phyloP scores from a whole-genome alignment of 495 filamentous ascomycete genomes.

The Staphylotrichum longicolle region DNA sequence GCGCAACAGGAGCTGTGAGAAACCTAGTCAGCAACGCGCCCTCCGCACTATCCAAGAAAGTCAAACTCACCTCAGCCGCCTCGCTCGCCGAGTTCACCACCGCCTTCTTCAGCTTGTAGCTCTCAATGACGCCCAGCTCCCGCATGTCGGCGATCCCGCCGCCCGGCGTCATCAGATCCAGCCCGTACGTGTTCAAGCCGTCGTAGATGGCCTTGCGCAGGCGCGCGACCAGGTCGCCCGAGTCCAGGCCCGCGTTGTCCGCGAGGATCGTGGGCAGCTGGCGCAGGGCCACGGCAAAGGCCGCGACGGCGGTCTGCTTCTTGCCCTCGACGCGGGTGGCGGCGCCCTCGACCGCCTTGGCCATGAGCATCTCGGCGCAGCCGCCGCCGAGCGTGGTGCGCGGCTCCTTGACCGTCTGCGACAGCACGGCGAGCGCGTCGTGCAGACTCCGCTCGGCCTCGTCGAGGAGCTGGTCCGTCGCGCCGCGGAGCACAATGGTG shows the following conservation, averaged over 20 bases:
- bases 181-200: constrained; percentile 84
- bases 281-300: constrained; percentile 82
- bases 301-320: constrained; percentile 88
- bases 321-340: constrained; percentile 94
- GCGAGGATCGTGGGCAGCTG: constrained; percentile 96
- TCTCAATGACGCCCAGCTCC: constrained; percentile 92
- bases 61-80: constrained; percentile 78
- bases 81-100: constrained; percentile 94
- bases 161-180: constrained; percentile 85
- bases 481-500: constrained; percentile 94
- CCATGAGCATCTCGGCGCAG: constrained; percentile 98
- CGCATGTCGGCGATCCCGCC: constrained; percentile 96
- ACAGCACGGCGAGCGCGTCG: constrained; percentile 94
- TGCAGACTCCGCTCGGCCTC: constrained; percentile 95
- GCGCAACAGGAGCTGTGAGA: constrained; percentile 34
- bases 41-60: neutral
- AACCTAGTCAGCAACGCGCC: constrained; percentile 17
- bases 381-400: constrained; percentile 92
- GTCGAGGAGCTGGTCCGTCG: constrained; percentile 93
- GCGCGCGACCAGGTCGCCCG: constrained; percentile 86
- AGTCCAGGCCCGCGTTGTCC: constrained; percentile 95
- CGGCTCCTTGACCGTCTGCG: constrained; percentile 93
- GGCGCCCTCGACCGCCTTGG: constrained; percentile 92
- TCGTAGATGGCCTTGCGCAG: constrained; percentile 91
- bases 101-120: constrained; percentile 96